Base-by-base conservation (phyloP, 768 basidiomycete genomes). In the Pholiota microspora region DNA sequence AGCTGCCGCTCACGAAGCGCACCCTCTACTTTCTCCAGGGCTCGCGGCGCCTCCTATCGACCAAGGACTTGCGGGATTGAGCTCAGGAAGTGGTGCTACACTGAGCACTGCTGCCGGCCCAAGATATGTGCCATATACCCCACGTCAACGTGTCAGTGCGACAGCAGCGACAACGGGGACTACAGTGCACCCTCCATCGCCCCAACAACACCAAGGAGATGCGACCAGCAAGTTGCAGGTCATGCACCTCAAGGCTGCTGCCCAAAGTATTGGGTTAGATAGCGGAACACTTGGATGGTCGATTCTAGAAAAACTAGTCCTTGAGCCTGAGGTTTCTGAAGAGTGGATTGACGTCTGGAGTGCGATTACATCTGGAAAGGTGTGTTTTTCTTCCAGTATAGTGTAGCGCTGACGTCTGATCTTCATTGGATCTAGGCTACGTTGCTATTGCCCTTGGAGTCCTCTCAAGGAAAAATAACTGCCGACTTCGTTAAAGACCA, bases 401-500 rank as follows among this genome's bases (percentile, higher is more conserved):
- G 12, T 38, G 40, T 25, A 45, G 56, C 24, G 44, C 48, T 21
- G 10, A 16, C 23, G 4, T 40, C 16, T 40, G 4, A 40, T 16
- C 35, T 16, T 48, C 24, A 52, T 34, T 44, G 24, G 45, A 49
- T 56, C 2, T 63, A 96, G 93, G 88, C 89, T 2, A 86, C 89
- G 0, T 65, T 99, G 9, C 73, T 98, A 13, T 76, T 98, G 0
- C 95, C 95, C 0, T 67, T 83, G 2, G 88, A 90, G 47, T 75
- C 79, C 42, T 65, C 73, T 24, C 73, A 79, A 16, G 79, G 83
- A 15, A 74, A 74, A 46, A 77, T 93, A 49, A 88, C 88, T 0
- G 71, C 84, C 0, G 88, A 92, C 2, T 85, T 94, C 53, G 73
- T 97, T 27, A 84, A 82, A 64, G 94, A 97, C 63, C 96, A 99